Conservation (phyloP, 2,329 filamentous ascomycete species). For the Scolecobasidium constrictum region DNA sequence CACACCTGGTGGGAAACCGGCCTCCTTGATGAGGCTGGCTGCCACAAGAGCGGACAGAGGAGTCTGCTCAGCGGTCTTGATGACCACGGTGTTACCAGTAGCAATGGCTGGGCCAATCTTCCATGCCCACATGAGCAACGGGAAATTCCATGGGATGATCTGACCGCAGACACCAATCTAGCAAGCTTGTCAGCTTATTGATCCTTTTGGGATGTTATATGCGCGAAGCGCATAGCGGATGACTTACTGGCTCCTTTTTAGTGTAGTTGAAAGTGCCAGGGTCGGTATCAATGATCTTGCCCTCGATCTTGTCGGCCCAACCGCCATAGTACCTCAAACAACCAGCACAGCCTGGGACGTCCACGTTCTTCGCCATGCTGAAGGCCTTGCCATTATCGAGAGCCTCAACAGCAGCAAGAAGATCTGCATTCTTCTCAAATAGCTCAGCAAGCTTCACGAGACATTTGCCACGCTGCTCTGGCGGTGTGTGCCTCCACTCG, state of each 20-base stretch:
- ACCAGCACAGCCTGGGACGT: conserved; percentile 56
- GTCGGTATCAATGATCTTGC: conserved; percentile 73
- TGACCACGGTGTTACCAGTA: conserved; percentile 59
- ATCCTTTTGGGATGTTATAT: neutral
- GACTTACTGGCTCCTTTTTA: conserved; percentile 56
- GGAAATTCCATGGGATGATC: conserved; percentile 87
- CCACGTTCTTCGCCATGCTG: conserved; percentile 59
- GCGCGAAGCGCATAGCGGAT: neutral
- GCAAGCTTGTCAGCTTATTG: neutral
- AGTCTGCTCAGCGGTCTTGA: conserved; percentile 70
- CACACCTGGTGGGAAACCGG: conserved; percentile 68
- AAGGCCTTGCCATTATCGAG: conserved; percentile 83
- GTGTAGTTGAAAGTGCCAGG: conserved; percentile 78
- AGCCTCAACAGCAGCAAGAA: conserved; percentile 72
- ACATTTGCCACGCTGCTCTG: conserved; percentile 57
- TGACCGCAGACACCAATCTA: conserved; percentile 70
- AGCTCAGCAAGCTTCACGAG: conserved; percentile 71
- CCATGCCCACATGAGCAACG: conserved; percentile 71
- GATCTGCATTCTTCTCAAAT: conserved; percentile 64
- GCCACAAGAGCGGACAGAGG: conserved; percentile 59
- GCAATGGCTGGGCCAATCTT: conserved; percentile 69
- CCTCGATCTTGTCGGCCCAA: conserved; percentile 85
- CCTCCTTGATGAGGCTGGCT: conserved; percentile 57
- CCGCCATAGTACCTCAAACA: conserved; percentile 80
- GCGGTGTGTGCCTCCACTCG: conserved; percentile 54